Evolutionary conservation across 2,329 filamentous ascomycete species (phyloP).

Genomic region (Phaeophleospora eucalypticola): DNA sequence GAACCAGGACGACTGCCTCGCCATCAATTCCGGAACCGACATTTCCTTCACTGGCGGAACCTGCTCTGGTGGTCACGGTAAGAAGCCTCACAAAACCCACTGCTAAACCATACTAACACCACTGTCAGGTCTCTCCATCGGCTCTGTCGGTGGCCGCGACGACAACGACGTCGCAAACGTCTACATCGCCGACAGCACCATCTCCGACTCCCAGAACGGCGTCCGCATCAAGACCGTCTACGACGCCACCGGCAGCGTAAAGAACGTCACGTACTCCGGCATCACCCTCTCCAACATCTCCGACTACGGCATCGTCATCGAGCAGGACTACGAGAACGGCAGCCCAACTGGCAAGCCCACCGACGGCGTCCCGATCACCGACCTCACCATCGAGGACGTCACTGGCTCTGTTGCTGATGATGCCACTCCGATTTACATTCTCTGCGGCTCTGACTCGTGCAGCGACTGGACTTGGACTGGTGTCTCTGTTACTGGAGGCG

Average conservation of each 20-base stretch:
- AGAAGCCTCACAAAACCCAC: too few species aligned
- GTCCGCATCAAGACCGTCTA: conserved; percentile 55
- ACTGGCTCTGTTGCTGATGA: conserved; percentile 40
- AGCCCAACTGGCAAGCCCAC: conserved; percentile 43
- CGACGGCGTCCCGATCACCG: conserved; percentile 53
- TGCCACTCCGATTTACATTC: conserved; percentile 47
- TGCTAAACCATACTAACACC: too few species aligned
- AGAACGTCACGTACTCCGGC: conserved; percentile 49
- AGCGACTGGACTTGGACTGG: conserved; percentile 52
- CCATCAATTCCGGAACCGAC: conserved; percentile 27
- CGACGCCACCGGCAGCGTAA: conserved; percentile 50
- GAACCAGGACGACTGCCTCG: conserved; percentile 35
- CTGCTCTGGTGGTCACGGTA: conserved; percentile 26
- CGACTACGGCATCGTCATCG: conserved; percentile 54
- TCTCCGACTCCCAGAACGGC: conserved; percentile 53
- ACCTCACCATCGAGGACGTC: conserved; percentile 43
- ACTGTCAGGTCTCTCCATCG: conserved; percentile 24
- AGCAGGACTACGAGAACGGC: conserved; percentile 56
- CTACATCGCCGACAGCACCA: conserved; percentile 46
- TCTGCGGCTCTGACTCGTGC: conserved; percentile 52
- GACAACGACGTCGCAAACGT: conserved; percentile 53
- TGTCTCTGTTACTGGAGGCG: conserved; percentile 51
- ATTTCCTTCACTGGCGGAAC: conserved; percentile 25
- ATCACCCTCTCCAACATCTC: conserved; percentile 51
- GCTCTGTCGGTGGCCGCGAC: conserved; percentile 49